Base-by-base conservation (phyloP, 192 early-diverging fungal species). In the Coemansia sp. region DNA sequence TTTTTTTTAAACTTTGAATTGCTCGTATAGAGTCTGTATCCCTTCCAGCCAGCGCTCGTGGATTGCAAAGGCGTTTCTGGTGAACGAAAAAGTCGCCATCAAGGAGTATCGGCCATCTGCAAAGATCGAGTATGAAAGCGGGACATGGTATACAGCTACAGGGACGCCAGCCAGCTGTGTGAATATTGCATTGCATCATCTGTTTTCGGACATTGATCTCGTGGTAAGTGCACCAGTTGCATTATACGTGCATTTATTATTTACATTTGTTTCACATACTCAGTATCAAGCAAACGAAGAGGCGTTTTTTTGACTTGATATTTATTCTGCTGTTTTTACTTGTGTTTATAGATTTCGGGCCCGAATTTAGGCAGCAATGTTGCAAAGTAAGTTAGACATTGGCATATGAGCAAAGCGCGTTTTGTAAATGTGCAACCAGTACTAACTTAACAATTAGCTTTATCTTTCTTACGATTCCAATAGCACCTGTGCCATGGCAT, bases 341-440 rank as follows among this genome's bases (percentile, higher is more conserved):
- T 25, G 25, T 16, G n/a, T 58, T 9, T 67, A 48, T 70, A 70
- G 68, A 71, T 71, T 49, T 71, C 69, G n/a, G 69, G 63, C 1
- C 69, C 69, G 5, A 71, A 71, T 47, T 30, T 71, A 9, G 69
- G 69, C 3, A 71, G 69, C 30, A 71, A 71, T 51, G 45, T 65
- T 48, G 69, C 62, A 59, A 70, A 70, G 61, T 70, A 64, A 59
- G 61, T 57, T n/a, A n/a, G n/a, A n/a, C n/a, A n/a, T n/a, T n/a
- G n/a, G n/a, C n/a, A n/a, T n/a, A n/a, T n/a, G n/a, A n/a, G n/a
- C n/a, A n/a, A n/a, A n/a, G n/a, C n/a, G n/a, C n/a, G n/a, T n/a
- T n/a, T n/a, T n/a, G n/a, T n/a, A n/a, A n/a, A n/a, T n/a, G n/a
- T 32, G 30, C 4, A 32, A 32, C 30, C 8, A 32, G 8, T 8